Base-by-base conservation (phyloP, 1,284 basidiomycete genomes). In the Sphaerobolus stellatus region DNA sequence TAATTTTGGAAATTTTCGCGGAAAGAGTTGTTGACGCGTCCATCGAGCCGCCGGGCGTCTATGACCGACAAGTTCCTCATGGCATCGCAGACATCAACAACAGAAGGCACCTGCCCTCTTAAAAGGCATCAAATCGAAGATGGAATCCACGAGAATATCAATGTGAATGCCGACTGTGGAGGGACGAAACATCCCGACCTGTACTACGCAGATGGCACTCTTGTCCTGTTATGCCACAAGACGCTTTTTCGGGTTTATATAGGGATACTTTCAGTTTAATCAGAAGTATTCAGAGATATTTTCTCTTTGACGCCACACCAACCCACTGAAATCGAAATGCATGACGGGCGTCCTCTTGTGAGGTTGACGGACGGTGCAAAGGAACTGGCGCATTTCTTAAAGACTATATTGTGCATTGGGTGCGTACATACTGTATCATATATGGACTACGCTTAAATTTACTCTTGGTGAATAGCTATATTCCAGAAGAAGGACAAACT, bases 371-470 rank as follows among this genome's bases (percentile, higher is more conserved):
- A 74, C 41, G 52, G 52, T 8, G 63, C 65, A 6, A 62, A 65
- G 11, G 74, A 77, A 56, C 71, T 76, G 30, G 60, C 61, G 16
- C 68, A 72, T 52, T 58, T 76, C 5, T 49, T 76, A 22, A 66
- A 63, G 29, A 71, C 71, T 3, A 58, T 63, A 6, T 44, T 52
- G 50, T 38, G 50, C n/a, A n/a, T n/a, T n/a, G n/a, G 43, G 33
- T 34, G 33, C 11, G 11, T 11, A 34, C 11, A 34, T 34, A 34
- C 33, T 11, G n/a, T 11, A 34, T 11, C 33, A 34, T 11, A 34
- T 34, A 11, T 34, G n/a, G 11, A 34, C 33, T 11, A 34, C 33
- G n/a, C 18, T 34, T 34, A 34, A 11, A n/a, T n/a, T n/a, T n/a
- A n/a, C n/a, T n/a, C n/a, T n/a, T n/a, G n/a, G n/a, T n/a, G n/a